phyloP scores from a whole-genome alignment of 306 rosid species.

The Castanea sativa region DNA sequence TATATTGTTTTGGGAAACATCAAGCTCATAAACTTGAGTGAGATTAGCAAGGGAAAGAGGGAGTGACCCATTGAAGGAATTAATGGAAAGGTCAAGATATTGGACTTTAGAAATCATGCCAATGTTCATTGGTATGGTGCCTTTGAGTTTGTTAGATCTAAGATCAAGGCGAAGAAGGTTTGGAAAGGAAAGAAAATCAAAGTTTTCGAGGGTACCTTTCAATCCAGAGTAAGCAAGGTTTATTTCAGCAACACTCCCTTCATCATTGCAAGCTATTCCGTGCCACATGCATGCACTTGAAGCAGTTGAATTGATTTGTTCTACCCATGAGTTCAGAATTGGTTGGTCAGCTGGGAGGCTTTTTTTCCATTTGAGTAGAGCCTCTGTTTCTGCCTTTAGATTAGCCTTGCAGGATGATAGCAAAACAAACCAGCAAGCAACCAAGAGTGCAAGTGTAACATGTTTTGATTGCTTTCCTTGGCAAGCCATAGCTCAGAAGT shows the following conservation, averaged over 20 bases:
- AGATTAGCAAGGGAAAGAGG: slow-evolving; percentile 40
- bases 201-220: neutral
- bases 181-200: neutral
- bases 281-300: too few relatives aligned
- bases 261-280: too few relatives aligned
- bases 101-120: neutral
- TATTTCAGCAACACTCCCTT: neutral
- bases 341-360: neutral
- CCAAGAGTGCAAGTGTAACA: neutral
- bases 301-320: neutral
- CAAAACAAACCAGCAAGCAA: neutral
- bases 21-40: slow-evolving; percentile 36
- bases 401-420: neutral
- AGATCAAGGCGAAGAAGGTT: slow-evolving; percentile 31
- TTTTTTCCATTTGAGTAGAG: neutral
- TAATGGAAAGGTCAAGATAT: slow-evolving; percentile 9
- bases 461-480: too few relatives aligned
- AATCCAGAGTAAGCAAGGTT: fast-evolving
- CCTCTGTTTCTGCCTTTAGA: neutral
- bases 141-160: slow-evolving; percentile 23
- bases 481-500: too few relatives aligned
- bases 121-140: neutral
- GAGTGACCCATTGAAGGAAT: slow-evolving; percentile 18
- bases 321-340: neutral
- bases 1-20: slow-evolving; percentile 47